These are phyloP conservation scores for Russula olivacea DNA, from an alignment of 768 basidiomycete species.

Conservation along the genomic window DNA sequence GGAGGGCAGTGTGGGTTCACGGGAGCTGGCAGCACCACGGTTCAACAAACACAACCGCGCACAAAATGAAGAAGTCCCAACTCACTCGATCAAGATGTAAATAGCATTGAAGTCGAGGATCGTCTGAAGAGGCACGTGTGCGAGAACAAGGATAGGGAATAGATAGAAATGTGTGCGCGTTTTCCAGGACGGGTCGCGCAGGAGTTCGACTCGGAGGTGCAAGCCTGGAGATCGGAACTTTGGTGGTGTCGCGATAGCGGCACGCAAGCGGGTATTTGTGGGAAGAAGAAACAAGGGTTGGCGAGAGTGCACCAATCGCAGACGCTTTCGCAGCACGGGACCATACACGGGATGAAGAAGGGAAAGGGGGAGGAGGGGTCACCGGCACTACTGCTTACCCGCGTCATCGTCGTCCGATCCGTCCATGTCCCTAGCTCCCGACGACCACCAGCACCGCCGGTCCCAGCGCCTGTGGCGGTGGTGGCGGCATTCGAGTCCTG, in stretches of 20 bases:
- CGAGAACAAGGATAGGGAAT: slow-evolving; percentile 67
- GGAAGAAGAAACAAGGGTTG: slow-evolving; percentile 41
- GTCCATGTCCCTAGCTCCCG: slow-evolving; percentile 44
- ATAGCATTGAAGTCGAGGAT: slow-evolving; percentile 89
- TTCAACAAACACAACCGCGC: too few relatives aligned
- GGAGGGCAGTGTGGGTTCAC: slow-evolving; percentile 53
- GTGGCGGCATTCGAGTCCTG: slow-evolving; percentile 35
- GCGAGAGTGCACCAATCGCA: slow-evolving; percentile 32
- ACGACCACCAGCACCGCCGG: slow-evolving; percentile 21
- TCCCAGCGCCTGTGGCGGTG: background rate
- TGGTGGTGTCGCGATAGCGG: slow-evolving; percentile 40
- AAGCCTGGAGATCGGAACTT: slow-evolving; percentile 57
- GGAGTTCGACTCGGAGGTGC: slow-evolving; percentile 61
- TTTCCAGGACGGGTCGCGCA: slow-evolving; percentile 52
- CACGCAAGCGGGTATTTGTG: slow-evolving; percentile 32
- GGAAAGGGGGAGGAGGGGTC: background rate
- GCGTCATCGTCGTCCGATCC: slow-evolving; percentile 48
- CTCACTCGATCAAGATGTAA: slow-evolving; percentile 74
- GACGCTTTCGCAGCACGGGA: slow-evolving; percentile 48
- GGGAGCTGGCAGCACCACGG: slow-evolving; percentile 45
- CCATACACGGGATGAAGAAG: slow-evolving; percentile 42
- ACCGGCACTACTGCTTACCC: slow-evolving; percentile 33
- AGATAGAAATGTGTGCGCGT: slow-evolving; percentile 45
- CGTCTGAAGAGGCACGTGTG: slow-evolving; percentile 67
- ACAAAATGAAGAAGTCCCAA: too few relatives aligned